Conservation (phyloP, 495 filamentous ascomycete genomes). For the Talaromyces wortmannii region DNA sequence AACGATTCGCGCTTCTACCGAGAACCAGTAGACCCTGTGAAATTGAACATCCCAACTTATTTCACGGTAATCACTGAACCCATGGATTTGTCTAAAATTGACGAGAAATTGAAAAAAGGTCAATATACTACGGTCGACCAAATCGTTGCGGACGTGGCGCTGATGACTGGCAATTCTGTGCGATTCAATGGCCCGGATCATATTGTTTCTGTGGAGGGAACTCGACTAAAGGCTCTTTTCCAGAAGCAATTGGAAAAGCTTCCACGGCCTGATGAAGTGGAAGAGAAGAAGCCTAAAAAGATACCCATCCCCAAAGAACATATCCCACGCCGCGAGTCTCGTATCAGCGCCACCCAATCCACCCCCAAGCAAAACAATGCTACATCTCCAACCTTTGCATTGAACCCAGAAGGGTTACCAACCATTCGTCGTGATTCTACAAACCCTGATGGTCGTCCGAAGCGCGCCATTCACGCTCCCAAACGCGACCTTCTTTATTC, state of each 20-base stretch:
- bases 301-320: conserved; percentile 35
- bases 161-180: conserved; percentile 68
- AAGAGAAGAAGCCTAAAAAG: conserved; percentile 59
- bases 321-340: conserved; percentile 46
- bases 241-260: conserved; percentile 48
- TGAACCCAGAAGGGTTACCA: conserved; percentile 78
- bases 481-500: conserved; percentile 84
- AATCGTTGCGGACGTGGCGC: conserved; percentile 63
- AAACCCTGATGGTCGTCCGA: conserved; percentile 69
- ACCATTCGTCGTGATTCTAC: conserved; percentile 87
- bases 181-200: conserved; percentile 79
- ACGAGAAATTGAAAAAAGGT: conserved; percentile 66
- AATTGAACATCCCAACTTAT: conserved; percentile 67
- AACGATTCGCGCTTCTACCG: conserved; percentile 66
- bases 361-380: conserved; percentile 21
- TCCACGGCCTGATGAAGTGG: conserved; percentile 42
- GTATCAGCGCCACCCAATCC: conserved; percentile 34
- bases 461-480: conserved; percentile 89
- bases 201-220: conserved; percentile 55
- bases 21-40: conserved; percentile 64
- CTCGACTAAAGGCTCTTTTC: conserved; percentile 54
- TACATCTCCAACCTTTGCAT: conserved; percentile 67
- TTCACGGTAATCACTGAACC: conserved; percentile 62
- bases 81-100: conserved; percentile 79
- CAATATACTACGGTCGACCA: conserved; percentile 57